phyloP scores from a whole-genome alignment of 768 basidiomycete species.

The Fibroporia radiculosa region DNA sequence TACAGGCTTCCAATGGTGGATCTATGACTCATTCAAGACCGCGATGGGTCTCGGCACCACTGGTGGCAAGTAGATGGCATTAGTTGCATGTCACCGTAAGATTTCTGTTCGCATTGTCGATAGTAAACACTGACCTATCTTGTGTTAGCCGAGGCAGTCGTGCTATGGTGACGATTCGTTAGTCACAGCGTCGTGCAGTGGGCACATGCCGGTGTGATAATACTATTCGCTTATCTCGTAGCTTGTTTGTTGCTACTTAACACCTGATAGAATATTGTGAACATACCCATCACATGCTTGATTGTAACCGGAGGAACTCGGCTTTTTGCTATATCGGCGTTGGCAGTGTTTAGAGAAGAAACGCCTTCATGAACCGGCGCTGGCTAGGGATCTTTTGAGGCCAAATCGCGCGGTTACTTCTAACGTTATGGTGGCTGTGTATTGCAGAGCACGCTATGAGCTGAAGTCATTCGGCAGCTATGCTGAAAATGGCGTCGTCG shows the following conservation, averaged over 20 bases:
- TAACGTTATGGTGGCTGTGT: too few species aligned
- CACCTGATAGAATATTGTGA: slow-evolving; percentile 12
- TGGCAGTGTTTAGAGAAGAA: too few species aligned
- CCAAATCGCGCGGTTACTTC: too few species aligned
- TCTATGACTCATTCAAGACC: slow-evolving; percentile 83
- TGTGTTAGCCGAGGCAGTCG: background rate
- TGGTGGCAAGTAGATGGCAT: slow-evolving; percentile 71
- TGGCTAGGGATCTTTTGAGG: too few species aligned
- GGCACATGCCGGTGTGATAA: slow-evolving; percentile 8
- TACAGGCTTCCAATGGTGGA: slow-evolving; percentile 88
- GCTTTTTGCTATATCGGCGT: too few species aligned
- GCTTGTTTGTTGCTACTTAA: slow-evolving; percentile 9
- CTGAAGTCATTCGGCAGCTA: too few species aligned
- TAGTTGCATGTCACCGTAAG: background rate
- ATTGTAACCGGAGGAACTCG: too few species aligned
- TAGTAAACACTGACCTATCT: background rate
- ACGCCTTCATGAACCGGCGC: too few species aligned
- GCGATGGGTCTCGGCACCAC: slow-evolving; percentile 83
- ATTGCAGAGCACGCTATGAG: too few species aligned
- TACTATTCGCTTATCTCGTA: slow-evolving; percentile 6
- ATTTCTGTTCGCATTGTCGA: background rate
- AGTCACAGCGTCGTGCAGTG: background rate
- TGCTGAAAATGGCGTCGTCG: too few species aligned
- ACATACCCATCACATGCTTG: slow-evolving; percentile 12
- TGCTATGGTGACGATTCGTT: background rate